Percentiles rank a stretch among this genome's conserved stretches.
Conservation (phyloP, 371 early-diverging fungal genomes). For the Rhizopus delemar region DNA sequence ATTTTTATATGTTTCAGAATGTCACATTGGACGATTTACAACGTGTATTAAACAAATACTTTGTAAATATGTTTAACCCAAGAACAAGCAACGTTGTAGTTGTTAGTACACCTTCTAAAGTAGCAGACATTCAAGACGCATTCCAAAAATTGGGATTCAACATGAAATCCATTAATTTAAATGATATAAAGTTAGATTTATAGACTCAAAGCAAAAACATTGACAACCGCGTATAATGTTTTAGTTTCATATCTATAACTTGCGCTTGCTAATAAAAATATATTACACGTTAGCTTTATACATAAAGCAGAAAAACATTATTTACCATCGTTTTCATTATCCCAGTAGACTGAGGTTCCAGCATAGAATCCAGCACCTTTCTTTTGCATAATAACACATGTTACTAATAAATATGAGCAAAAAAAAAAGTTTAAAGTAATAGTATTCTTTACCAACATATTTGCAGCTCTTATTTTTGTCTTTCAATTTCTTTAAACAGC, state of each 20-base stretch:
- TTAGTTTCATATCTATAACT: conserved; percentile 69
- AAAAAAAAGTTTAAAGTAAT: neutral
- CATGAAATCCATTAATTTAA: conserved; percentile 35
- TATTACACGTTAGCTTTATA: neutral
- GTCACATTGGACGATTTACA: conserved; percentile 49
- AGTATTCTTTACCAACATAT: conserved; percentile 61
- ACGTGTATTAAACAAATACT: conserved; percentile 47
- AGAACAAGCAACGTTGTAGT: conserved; percentile 58
- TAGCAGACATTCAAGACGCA: conserved; percentile 48
- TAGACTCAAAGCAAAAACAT: conserved; percentile 58
- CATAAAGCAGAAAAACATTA: neutral
- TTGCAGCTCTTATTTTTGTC: conserved; percentile 70
- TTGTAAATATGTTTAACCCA: conserved; percentile 57
- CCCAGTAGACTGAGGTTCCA: conserved; percentile 77
- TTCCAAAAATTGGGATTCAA: conserved; percentile 41
- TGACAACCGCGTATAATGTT: conserved; percentile 64
- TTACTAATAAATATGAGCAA: neutral
- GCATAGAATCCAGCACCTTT: conserved; percentile 78
- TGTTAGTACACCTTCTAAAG: conserved; percentile 56
- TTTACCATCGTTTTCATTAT: conserved; percentile 65
- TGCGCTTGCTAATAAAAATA: conserved; percentile 48
- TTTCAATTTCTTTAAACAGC: conserved; percentile 62
- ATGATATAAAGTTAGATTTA: conserved; percentile 26
- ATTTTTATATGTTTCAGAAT: conserved; percentile 23
- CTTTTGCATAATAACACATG: conserved; percentile 27